Percentiles rank a stretch among this genome's conserved stretches.
Conservation (phyloP, 345 rosid genomes). For the Citrus reticulata region DNA sequence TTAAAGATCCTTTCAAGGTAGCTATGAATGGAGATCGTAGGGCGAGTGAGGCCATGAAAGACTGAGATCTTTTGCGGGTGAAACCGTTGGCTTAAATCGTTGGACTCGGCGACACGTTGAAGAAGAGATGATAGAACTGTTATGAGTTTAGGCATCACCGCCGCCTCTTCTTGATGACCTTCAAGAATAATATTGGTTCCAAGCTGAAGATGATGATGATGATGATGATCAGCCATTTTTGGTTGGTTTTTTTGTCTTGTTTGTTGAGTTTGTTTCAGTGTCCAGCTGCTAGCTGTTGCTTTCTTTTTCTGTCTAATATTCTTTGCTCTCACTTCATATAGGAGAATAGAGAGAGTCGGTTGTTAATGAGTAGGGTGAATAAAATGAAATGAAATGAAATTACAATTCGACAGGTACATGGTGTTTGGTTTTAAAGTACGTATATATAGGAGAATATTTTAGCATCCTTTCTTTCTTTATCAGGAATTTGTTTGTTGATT, state of each 20-base stretch:
- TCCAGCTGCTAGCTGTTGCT: constrained; percentile 10
- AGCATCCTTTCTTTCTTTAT: too few relatives aligned
- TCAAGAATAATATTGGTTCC: background rate
- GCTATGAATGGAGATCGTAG: constrained; percentile 54
- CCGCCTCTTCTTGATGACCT: background rate
- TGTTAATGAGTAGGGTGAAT: background rate
- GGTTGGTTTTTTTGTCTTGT: constrained; percentile 6
- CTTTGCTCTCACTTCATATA: background rate
- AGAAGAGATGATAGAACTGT: constrained; percentile 45
- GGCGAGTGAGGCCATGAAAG: constrained; percentile 54
- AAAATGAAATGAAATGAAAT: background rate
- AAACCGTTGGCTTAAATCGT: constrained; percentile 33
- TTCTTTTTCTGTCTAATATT: background rate
- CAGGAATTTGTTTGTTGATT: too few relatives aligned
- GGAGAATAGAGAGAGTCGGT: background rate
- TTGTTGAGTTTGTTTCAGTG: background rate
- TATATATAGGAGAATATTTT: too few relatives aligned
- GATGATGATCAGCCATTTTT: constrained; percentile 26
- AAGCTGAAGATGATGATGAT: background rate
- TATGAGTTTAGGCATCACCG: constrained; percentile 48
- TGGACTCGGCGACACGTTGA: constrained; percentile 44
- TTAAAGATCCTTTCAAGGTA: constrained; percentile 71
- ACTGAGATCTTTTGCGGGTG: constrained; percentile 40
- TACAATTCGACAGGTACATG: background rate
- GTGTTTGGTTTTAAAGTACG: background rate